Base-by-base conservation (phyloP, 805 yeast species). In the Wickerhamomyces chambardii region DNA sequence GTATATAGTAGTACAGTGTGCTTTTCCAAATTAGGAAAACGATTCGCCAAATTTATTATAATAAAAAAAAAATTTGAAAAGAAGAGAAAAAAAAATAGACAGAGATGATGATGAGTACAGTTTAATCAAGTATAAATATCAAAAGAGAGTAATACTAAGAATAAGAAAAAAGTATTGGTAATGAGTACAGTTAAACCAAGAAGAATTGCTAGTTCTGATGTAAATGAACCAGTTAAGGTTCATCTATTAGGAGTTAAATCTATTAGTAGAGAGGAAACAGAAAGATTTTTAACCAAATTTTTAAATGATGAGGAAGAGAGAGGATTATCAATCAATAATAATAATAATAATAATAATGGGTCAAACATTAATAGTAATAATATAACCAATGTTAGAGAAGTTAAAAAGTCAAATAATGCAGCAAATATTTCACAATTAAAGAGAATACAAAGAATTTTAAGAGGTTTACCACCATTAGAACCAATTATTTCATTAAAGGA, bases 371-470 rank as follows among this genome's bases (percentile, higher is more conserved):
- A 32, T n/a, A 37, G 38, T 15, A 35, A 43, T 33, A 43, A 51
- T 15, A 47, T 52, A 28, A 46, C 48, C 31, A 50, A 51, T 21
- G 24, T 21, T 6, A 12, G 26, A 6, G 26, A 10, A 5, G 12
- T 9, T 24, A 24, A 24, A 9, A 24, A 32, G 46, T 49, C 17
- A 55, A 56, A 28, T 48, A 58, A 34, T 30, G 55, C 34, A 36
- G 54, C 51, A 17, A 53, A 64, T 5, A 18, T 64, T 10, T 51
- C 83, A 38, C 95, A 84, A 61, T 63, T 84, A 47, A 70, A 66
- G 47, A 69, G 95, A 53, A 63, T 83, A 29, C 90, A 80, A 51
- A 70, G 95, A 58, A 85, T 81, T 43, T 70, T 84, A 44, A 66
- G 86, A 45, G 95, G 95, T 1, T 66, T 84, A 38, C 90, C 94